These are phyloP conservation scores for Elsinoe australis DNA, from an alignment of 2,329 filamentous ascomycete genomes.

Conservation along the genomic window DNA sequence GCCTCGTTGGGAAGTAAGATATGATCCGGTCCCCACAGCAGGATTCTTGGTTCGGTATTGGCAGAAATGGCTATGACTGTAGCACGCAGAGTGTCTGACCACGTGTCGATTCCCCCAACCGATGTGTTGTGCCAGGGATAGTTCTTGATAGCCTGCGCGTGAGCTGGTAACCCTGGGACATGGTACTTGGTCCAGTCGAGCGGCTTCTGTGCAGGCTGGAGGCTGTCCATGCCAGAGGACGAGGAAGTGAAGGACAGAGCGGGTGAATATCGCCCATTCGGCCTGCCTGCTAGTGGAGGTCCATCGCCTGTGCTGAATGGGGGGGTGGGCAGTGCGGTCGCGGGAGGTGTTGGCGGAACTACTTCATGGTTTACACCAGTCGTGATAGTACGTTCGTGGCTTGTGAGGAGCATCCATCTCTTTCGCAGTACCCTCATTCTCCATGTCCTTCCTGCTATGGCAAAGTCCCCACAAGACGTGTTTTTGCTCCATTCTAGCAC, in stretches of 20 bases:
- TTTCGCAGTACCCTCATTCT: conserved; percentile 20
- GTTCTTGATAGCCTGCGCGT: conserved; percentile 24
- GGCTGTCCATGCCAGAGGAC: conserved; percentile 19
- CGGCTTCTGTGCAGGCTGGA: conserved; percentile 10
- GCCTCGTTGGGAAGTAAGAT: conserved; percentile 33
- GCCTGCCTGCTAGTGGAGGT: neutral
- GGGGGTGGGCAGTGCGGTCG: neutral
- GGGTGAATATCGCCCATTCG: conserved; percentile 3
- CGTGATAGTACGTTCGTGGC: conserved; percentile 16
- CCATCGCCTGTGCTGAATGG: neutral
- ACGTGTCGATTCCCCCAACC: conserved; percentile 26
- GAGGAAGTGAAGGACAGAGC: conserved; percentile 1
- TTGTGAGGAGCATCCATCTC: conserved; percentile 28
- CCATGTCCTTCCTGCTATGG: conserved; percentile 11
- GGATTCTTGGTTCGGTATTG: conserved; percentile 27
- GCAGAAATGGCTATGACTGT: conserved; percentile 25
- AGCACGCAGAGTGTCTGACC: conserved; percentile 24
- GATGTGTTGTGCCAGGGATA: conserved; percentile 27
- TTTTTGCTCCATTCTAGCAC: conserved; percentile 26
- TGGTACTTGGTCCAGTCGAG: conserved; percentile 28
- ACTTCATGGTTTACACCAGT: neutral
- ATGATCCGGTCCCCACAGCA: conserved; percentile 28
- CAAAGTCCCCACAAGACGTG: conserved; percentile 6
- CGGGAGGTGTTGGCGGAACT: conserved; percentile 14
- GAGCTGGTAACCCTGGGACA: conserved; percentile 22